Evolutionary conservation across 2,329 filamentous ascomycete species (phyloP), one percentile per base, ranked within the genome.

Genomic region (Diaporthe citri): DNA sequence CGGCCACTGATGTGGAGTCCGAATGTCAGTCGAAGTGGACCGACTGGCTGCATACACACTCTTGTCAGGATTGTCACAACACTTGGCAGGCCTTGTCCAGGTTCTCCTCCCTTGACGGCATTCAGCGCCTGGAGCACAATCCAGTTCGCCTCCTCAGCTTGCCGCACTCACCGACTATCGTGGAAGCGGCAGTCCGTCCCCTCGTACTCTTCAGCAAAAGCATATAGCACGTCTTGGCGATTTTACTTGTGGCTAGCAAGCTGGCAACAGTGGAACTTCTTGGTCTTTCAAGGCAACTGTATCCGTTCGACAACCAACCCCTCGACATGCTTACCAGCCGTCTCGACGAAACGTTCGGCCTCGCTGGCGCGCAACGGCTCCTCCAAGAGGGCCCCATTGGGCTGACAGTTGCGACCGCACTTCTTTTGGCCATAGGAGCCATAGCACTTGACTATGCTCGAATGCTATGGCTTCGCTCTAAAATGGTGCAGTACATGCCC

Each of bases 381-480:
- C 41, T 74, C 2, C 72, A 57, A 12, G 46, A 69, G 48, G 43
- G 43, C 12, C 59, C 74, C 5, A 34, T 56, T 17, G 64, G 67
- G 10, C 17, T 43, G 31, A 31, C 43, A 36, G 46, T 77, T 39
- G 56, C 57, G 3, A 79, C 78, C 12, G 73, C 79, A 39, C 41
- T 80, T 5, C 28, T 73, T 4, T 75, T 83, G 41, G 80, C 79
- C 7, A 56, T 77, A 17, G 72, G 81, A 36, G 81, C 78, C 2
- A 56, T 86, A 9, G 74, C 81, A 25, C 76, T 82, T 34, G 87
- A 89, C 77, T 89, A 89, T 79, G 82, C 78, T 8, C 84, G 84
- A 77, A 89, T 89, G 87, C 80, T 89, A 69, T 86, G 85, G 75
- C 80, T 88, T 79, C 82, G 87, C 60, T 85, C 83, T 2, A 87